Evolutionary conservation across 2,329 filamentous ascomycete species (phyloP), one percentile per base, ranked within the genome.

Genomic region (Macrophomina phaseolina): DNA sequence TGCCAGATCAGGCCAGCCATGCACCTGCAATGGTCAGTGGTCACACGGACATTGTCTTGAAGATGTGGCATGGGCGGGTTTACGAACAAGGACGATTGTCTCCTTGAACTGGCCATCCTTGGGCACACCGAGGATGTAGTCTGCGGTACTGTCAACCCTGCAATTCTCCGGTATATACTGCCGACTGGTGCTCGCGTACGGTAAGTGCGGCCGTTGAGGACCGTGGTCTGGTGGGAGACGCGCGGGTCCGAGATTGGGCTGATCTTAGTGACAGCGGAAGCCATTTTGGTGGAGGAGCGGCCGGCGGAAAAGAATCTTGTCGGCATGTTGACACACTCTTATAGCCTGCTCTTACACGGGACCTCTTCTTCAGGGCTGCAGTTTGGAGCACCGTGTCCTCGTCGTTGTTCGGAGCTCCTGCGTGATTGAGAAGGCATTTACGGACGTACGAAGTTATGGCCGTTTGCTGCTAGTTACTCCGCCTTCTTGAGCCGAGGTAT

Each of bases 1-100:
- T 8, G 88, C 87, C 18, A 95, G 80, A 79, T 97, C 93, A 0
- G 94, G 94, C 80, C 90, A 96, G 70, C 94, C 94, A 78, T 93
- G 91, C 74, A 91, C 81, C 84, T 86, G 64, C 58, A 9, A 16
- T 36, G 23, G 7, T 23, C 2, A 56, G 45, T 23, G 16, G 58
- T 62, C 45, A 49, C n/a, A 14, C 16, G 9, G 1, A 1, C 8
- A 7, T 28, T 53, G 28, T 55, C 16, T 36, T 14, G 28, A n/a
- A 3, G 9, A 4, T 11, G 38, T 3, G 34, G 14, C 5, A 18
- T 11, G 9, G 28, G 12, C 34, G 51, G 16, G 63, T 23, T 23
- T 23, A 53, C 75, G 65, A 71, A 87, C 83, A 67, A 89, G 78
- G 68, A 89, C 82, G 16, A 88, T 80, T 0, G 85, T 87, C 34